phyloP scores from a whole-genome alignment of 345 rosid species.

The Microcos paniculata region DNA sequence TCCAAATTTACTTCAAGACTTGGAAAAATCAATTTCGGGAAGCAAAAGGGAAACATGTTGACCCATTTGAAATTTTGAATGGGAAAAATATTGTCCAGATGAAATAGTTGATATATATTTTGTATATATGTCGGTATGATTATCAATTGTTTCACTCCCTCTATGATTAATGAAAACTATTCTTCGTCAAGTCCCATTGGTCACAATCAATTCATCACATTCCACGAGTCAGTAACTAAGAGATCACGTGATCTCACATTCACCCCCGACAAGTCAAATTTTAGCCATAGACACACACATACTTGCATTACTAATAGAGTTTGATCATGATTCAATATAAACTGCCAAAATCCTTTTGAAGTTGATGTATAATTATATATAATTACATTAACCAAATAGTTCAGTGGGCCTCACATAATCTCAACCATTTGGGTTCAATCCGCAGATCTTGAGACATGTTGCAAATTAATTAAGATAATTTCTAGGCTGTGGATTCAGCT shows the following conservation, averaged over 20 bases:
- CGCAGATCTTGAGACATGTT: slow-evolving; percentile 10
- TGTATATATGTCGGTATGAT: slow-evolving; percentile 27
- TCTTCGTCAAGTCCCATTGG: slow-evolving; percentile 14
- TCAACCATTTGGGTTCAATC: slow-evolving; percentile 7
- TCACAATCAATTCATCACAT: slow-evolving; percentile 32
- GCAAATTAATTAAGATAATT: background rate
- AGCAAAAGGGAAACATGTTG: slow-evolving; percentile 30
- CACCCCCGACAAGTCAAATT: slow-evolving; percentile 24
- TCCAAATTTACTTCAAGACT: background rate
- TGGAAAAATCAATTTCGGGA: background rate
- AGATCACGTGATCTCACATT: slow-evolving; percentile 12
- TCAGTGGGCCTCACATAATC: slow-evolving; percentile 5
- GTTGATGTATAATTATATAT: slow-evolving; percentile 11
- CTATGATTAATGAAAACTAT: slow-evolving; percentile 26
- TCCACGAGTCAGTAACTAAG: slow-evolving; percentile 11
- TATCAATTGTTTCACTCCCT: slow-evolving; percentile 1
- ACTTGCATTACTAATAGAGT: background rate
- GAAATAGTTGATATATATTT: slow-evolving; percentile 6
- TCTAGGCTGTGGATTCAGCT: background rate
- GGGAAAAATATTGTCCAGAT: slow-evolving; percentile 1
- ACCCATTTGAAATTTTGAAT: slow-evolving; percentile 26
- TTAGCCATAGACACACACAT: background rate
- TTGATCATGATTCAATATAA: background rate
- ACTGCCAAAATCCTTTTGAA: background rate
- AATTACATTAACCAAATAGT: background rate